phyloP scores from a whole-genome alignment of 192 early-diverging fungal genomes.

The Entrophospora sp. region DNA sequence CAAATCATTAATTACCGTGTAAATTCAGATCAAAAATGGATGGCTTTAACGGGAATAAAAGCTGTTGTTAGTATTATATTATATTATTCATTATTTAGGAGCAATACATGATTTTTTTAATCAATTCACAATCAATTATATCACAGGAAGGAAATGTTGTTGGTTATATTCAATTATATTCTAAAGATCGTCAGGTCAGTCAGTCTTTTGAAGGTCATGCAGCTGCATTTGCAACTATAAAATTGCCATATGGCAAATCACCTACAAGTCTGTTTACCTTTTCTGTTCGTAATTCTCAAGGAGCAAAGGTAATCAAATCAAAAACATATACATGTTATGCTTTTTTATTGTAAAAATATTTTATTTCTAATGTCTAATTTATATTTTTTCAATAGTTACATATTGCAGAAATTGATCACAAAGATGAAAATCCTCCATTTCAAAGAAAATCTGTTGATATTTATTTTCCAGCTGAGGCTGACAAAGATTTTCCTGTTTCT shows the following conservation, averaged over 20 bases:
- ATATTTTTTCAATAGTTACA: slow-evolving; percentile 54
- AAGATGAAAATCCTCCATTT: slow-evolving; percentile 82
- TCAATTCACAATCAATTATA: not conserved
- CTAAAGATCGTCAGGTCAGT: slow-evolving; percentile 82
- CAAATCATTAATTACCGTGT: slow-evolving; percentile 97
- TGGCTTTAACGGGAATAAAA: slow-evolving; percentile 90
- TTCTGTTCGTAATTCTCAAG: slow-evolving; percentile 69
- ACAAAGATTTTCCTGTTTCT: slow-evolving; percentile 89
- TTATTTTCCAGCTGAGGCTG: slow-evolving; percentile 94
- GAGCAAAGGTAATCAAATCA: slow-evolving; percentile 62
- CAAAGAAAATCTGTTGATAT: slow-evolving; percentile 87
- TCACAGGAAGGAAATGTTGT: slow-evolving; percentile 74
- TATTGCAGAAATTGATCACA: slow-evolving; percentile 94
- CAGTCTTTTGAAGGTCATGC: slow-evolving; percentile 97
- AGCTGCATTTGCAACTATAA: slow-evolving; percentile 87
- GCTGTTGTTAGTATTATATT: slow-evolving; percentile 44
- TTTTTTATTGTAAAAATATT: not conserved
- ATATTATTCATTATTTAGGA: not conserved
- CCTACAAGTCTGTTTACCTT: slow-evolving; percentile 92
- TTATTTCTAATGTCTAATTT: not conserved
- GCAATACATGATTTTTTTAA: not conserved
- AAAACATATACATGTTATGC: not conserved
- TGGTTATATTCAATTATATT: slow-evolving; percentile 95
- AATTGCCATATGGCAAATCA: slow-evolving; percentile 59
- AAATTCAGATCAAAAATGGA: slow-evolving; percentile 88